Percentiles rank a stretch among this genome's conserved stretches.
Evolutionary conservation across 2,329 filamentous ascomycete species (phyloP).

Genomic region (Sclerotinia subarctica): DNA sequence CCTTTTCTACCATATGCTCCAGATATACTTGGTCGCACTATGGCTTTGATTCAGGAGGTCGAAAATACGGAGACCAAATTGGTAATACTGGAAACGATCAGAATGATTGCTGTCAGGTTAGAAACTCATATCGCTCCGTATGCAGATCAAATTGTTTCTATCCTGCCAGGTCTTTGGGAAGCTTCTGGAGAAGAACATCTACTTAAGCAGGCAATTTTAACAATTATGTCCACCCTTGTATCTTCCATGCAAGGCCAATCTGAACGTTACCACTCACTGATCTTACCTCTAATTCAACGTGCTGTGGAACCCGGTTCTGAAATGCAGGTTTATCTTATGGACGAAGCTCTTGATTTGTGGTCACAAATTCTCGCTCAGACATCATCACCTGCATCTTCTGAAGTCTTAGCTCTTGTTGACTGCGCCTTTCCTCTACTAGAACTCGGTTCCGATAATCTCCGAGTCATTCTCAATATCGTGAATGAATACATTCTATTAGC

Average conservation of each 20-base stretch:
- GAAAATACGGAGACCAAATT: constrained; percentile 86
- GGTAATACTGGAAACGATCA: constrained; percentile 81
- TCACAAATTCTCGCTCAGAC: constrained; percentile 67
- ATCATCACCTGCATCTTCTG: constrained; percentile 56
- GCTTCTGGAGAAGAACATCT: constrained; percentile 76
- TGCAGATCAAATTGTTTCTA: constrained; percentile 76
- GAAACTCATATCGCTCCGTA: constrained; percentile 67
- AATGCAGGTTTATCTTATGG: constrained; percentile 76
- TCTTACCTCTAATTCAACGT: constrained; percentile 78
- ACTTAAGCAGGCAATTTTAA: constrained; percentile 90
- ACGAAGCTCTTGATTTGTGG: constrained; percentile 92
- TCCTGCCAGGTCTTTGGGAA: constrained; percentile 81
- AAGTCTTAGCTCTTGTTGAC: constrained; percentile 62
- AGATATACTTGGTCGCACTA: constrained; percentile 67
- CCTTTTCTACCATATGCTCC: constrained; percentile 75
- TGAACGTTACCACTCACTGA: constrained; percentile 71
- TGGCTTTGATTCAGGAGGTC: constrained; percentile 75
- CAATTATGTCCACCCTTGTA: constrained; percentile 80
- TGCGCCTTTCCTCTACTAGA: constrained; percentile 64
- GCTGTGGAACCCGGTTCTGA: constrained; percentile 75
- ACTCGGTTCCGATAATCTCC: constrained; percentile 61
- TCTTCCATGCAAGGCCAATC: constrained; percentile 78
- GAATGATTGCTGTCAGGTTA: constrained; percentile 75
- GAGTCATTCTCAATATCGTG: constrained; percentile 60
- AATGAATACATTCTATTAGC: constrained; percentile 70